phyloP scores from a whole-genome alignment of 2,329 filamentous ascomycete genomes.

The Verticillium albo-atrum region DNA sequence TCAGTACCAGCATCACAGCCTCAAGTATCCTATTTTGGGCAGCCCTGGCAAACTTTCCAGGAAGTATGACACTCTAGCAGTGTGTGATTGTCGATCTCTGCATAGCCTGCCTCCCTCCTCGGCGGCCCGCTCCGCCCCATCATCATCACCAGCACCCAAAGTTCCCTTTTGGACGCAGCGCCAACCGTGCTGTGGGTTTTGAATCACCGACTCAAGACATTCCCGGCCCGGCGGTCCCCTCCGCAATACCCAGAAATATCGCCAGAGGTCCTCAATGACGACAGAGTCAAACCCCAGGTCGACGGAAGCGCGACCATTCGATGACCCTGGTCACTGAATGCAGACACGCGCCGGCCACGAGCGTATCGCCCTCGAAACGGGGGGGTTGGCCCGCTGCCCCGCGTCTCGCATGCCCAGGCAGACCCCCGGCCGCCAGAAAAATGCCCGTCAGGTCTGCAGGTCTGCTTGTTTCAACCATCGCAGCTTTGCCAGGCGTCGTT shows the following conservation, averaged over 20 bases:
- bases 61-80: too few relatives aligned
- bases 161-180: neutral
- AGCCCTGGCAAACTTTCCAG: too few relatives aligned
- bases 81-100: neutral
- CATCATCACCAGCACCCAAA: neutral
- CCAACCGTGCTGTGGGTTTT: neutral
- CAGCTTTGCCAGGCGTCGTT: neutral
- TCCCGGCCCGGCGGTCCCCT: neutral
- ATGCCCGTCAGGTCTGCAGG: neutral
- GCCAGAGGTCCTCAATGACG: neutral
- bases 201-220: neutral
- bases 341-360: neutral
- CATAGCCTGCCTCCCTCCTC: neutral
- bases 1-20: too few relatives aligned
- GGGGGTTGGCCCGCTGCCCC: neutral
- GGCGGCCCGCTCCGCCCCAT: neutral
- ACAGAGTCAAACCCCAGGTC: neutral
- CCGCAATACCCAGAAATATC: neutral
- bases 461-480: neutral
- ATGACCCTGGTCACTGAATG: neutral
- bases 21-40: too few relatives aligned
- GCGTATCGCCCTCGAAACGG: neutral
- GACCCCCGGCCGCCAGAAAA: neutral
- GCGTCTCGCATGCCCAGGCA: neutral
- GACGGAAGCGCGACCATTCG: neutral